Base-by-base conservation (phyloP, 805 yeast genomes). In the Starmerella bombi region DNA sequence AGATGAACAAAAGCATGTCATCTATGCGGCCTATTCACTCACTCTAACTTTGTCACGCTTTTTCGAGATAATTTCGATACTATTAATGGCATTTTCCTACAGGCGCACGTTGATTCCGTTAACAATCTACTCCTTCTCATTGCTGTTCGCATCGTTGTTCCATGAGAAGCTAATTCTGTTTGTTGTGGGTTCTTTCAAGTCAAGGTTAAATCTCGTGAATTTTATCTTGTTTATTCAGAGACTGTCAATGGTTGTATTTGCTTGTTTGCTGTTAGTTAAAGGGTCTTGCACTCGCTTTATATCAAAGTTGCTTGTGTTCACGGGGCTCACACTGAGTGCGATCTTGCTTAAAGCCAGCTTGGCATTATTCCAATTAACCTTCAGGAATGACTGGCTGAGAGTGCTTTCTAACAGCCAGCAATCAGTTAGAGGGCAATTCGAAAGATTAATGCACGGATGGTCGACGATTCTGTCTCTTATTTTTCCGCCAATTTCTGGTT, bases 351-450 rank as follows among this genome's bases (percentile, higher is more conserved):
- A 36, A 33, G 25, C 35, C 12, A 34, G 47, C 17, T 32, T 47
- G 9, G 25, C 36, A 9, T 30, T 46, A 5, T 50, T 40, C 38
- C 51, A 42, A 17, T 16, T 36, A 16, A 33, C 46, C 3, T 42
- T 49, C 36, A 38, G 51, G 18, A 35, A 36, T 18, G 57, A 53
- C 34, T 53, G 57, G 57, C 42, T 50, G n/a, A 45, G 42, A 20
- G 44, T 51, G 21, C 38, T 53, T 27, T 38, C 52, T n/a, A 50
- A 50, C 37, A 45, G 49, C 30, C 54, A 53, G 41, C 46, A 45
- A 21, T 34, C 35, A 17, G 36, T 45, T 14, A 43, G 47, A 17
- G 27, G 48, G 7, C 33, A 33, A 15, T 41, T 53, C 32, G 43
- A 36, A 25, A 28, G 16, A 4, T 10, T 40, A 19, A 42, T 46